Evolutionary conservation across 192 early-diverging fungal species (phyloP).

Genomic region (Coemansia javaensis): DNA sequence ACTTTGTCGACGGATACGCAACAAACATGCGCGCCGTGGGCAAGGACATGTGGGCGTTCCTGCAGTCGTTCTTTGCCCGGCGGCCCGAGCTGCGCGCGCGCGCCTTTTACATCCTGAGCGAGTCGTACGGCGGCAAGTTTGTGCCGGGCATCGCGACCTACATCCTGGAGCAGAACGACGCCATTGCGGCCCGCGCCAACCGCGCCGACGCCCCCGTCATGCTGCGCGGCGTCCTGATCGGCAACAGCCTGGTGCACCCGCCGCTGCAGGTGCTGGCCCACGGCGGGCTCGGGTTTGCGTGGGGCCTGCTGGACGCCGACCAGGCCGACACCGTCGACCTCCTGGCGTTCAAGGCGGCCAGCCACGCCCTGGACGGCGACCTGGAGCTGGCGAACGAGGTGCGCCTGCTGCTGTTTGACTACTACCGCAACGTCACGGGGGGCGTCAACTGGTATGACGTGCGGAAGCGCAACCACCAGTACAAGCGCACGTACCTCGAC

Average conservation of each 20-base stretch:
- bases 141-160: conserved; percentile 63
- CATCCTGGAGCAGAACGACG: conserved; percentile 58
- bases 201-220: conserved; percentile 24
- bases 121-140: conserved; percentile 68
- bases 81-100: conserved; percentile 58
- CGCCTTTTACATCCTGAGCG: conserved; percentile 65
- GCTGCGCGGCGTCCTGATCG: conserved; percentile 55
- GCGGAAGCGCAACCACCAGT: conserved; percentile 57
- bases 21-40: conserved; percentile 65
- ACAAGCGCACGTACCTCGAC: conserved; percentile 61
- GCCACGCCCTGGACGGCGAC: conserved; percentile 33
- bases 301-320: conserved; percentile 34
- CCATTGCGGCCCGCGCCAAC: conserved; percentile 4
- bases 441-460: conserved; percentile 76
- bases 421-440: conserved; percentile 63
- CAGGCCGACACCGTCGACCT: conserved; percentile 42
- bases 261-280: conserved; percentile 42
- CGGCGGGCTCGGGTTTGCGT: conserved; percentile 36
- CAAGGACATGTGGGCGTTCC: conserved; percentile 62
- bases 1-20: conserved; percentile 63
- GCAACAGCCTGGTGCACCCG: conserved; percentile 50
- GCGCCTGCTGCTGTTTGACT: conserved; percentile 59
- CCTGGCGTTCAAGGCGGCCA: conserved; percentile 42
- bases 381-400: conserved; percentile 49
- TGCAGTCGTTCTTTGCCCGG: conserved; percentile 65